These are phyloP conservation scores for Globisporangium okanoganense DNA, from an alignment of 352 stramenopile genomes.

Conservation along the genomic window DNA sequence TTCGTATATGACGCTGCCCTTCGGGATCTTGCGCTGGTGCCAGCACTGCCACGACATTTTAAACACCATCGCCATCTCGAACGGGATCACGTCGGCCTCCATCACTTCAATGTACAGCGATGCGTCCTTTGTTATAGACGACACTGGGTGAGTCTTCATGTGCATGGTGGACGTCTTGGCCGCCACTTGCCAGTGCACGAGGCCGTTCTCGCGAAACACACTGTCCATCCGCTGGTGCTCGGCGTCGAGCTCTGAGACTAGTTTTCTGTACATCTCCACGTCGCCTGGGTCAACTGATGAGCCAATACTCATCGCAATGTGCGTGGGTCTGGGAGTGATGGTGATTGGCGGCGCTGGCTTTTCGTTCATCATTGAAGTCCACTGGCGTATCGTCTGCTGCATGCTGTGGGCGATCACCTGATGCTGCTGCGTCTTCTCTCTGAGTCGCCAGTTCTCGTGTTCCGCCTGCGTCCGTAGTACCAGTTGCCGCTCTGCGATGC, in stretches of 20 bases:
- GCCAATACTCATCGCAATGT: not conserved
- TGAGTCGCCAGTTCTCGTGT: conserved; percentile 4
- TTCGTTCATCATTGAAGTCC: not conserved
- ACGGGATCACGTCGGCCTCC: conserved; percentile 8
- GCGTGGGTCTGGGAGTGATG: not conserved
- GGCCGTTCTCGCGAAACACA: not conserved
- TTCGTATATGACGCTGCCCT: not conserved
- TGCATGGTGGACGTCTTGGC: conserved; percentile 1
- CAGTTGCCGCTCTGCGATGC: conserved; percentile 6
- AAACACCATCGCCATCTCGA: conserved; percentile 4
- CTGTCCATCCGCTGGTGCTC: conserved; percentile 2
- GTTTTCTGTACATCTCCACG: not conserved
- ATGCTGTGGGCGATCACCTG: not conserved
- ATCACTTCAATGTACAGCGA: conserved; percentile 6
- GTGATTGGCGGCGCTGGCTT: not conserved
- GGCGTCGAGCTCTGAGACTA: conserved; percentile 1
- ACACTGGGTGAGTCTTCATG: not conserved
- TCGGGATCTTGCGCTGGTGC: not conserved
- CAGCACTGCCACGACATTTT: conserved; percentile 9
- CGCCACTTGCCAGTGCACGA: conserved; percentile 6
- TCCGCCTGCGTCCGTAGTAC: not conserved
- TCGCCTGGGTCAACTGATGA: not conserved
- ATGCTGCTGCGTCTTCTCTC: not conserved
- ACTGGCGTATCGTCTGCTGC: not conserved
- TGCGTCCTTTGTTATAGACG: too few species aligned